A percentile compares a stretch with the other conserved stretches of the same genome.
Conservation (phyloP, 257 asterid genomes). For the Solanum megistacrolobum region DNA sequence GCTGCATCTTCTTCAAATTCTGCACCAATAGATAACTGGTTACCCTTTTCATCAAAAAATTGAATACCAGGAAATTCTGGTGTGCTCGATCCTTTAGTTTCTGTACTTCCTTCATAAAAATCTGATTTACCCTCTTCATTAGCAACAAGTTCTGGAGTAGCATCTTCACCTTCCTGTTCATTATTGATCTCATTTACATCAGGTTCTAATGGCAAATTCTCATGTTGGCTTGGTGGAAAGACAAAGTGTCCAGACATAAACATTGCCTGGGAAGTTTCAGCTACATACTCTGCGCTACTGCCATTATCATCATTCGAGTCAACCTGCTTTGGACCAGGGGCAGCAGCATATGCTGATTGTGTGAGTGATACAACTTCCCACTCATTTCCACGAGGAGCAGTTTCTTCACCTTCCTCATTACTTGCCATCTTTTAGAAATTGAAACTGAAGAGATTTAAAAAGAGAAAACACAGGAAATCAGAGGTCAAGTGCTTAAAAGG, state of each 20-base stretch:
- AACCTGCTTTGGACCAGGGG: conserved; percentile 41
- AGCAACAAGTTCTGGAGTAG: conserved; percentile 9
- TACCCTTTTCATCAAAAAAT: conserved; percentile 26
- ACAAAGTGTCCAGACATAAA: conserved; percentile 69
- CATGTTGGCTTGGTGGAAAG: conserved; percentile 75
- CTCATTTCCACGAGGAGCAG: conserved; percentile 58
- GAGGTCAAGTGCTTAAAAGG: neutral
- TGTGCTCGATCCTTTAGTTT: conserved; percentile 10
- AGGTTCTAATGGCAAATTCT: conserved; percentile 47
- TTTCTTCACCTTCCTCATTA: conserved; percentile 38
- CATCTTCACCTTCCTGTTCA: conserved; percentile 27
- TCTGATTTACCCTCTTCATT: conserved; percentile 17
- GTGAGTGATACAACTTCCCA: conserved; percentile 94
- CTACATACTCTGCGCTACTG: conserved; percentile 20
- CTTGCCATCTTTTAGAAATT: conserved; percentile 36
- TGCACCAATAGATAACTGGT: conserved; percentile 12
- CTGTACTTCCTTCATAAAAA: conserved; percentile 19
- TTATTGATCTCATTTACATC: conserved; percentile 16
- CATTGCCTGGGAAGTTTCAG: conserved; percentile 52
- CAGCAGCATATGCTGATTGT: conserved; percentile 73
- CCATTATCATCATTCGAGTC: conserved; percentile 23
- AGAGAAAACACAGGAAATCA: neutral
- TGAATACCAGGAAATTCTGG: conserved; percentile 28
- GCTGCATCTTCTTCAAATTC: conserved; percentile 10
- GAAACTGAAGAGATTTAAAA: neutral